Evolutionary conservation across 2,329 filamentous ascomycete species (phyloP).

Genomic region (Hypocreales sp.): DNA sequence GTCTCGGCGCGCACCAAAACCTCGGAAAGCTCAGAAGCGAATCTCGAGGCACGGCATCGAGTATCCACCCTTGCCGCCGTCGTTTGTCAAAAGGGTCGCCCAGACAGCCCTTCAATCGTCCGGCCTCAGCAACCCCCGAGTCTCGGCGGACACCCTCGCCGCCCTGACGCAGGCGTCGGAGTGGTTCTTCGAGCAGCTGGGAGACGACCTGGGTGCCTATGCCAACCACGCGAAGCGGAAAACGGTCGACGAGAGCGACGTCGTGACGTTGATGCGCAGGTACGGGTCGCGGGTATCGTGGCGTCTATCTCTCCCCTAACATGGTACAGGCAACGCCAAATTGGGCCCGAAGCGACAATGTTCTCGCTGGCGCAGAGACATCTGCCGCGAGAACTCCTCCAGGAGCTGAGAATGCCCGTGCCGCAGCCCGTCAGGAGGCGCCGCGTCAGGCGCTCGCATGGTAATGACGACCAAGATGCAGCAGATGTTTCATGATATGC

Average conservation of each 20-base stretch:
- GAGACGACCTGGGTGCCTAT: slow-evolving; percentile 66
- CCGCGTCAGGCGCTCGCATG: slow-evolving; percentile 15
- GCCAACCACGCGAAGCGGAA: slow-evolving; percentile 70
- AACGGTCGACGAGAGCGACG: slow-evolving; percentile 74
- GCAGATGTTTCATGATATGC: slow-evolving; percentile 12
- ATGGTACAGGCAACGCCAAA: slow-evolving; percentile 56
- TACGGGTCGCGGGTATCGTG: slow-evolving; percentile 18
- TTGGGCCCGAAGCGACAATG: slow-evolving; percentile 53
- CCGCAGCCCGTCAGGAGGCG: slow-evolving; percentile 34
- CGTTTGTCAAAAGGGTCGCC: slow-evolving; percentile 59
- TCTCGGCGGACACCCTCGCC: slow-evolving; percentile 57
- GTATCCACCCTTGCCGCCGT: slow-evolving; percentile 58
- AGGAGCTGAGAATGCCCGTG: slow-evolving; percentile 61
- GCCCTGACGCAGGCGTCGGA: slow-evolving; percentile 70
- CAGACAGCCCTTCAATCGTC: slow-evolving; percentile 55
- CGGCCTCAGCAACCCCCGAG: slow-evolving; percentile 48
- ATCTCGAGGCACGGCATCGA: slow-evolving; percentile 57
- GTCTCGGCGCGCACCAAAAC: too few relatives aligned
- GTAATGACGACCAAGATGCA: slow-evolving; percentile 17
- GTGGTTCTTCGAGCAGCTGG: slow-evolving; percentile 83
- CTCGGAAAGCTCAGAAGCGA: slow-evolving; percentile 22
- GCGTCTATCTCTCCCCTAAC: slow-evolving; percentile 9
- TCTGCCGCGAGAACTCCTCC: slow-evolving; percentile 67
- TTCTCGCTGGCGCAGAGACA: slow-evolving; percentile 78
- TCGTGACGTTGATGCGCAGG: slow-evolving; percentile 71